These are phyloP conservation scores for Ambrosia trifida DNA, from an alignment of 129 eudicot species.

Conservation along the genomic window DNA sequence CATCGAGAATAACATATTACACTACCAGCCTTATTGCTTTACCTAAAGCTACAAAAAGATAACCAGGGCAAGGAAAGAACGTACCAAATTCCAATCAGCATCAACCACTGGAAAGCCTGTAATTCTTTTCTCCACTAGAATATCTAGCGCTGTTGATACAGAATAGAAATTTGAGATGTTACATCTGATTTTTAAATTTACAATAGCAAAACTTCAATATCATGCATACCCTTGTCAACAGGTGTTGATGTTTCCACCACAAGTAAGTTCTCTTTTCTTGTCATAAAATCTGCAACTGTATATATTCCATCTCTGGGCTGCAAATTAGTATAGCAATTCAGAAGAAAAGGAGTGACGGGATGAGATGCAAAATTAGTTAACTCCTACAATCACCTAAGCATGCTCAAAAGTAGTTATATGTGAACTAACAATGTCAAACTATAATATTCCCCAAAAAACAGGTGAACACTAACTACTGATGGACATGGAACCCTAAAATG, in stretches of 20 bases:
- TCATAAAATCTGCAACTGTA: constrained; percentile 88
- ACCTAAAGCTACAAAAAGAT: constrained; percentile 16
- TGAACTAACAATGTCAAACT: neutral
- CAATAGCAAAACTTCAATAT: constrained; percentile 14
- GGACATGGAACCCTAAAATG: neutral
- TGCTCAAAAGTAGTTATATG: neutral
- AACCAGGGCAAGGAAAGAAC: constrained; percentile 7
- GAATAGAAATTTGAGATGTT: constrained; percentile 6
- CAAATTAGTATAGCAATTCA: constrained; percentile 23
- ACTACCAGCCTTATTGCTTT: constrained; percentile 6
- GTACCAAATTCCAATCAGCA: constrained; percentile 76
- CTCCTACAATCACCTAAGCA: neutral
- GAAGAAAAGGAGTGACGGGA: neutral
- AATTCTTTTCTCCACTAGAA: constrained; percentile 73
- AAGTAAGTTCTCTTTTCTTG: constrained; percentile 62
- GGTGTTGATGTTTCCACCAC: constrained; percentile 74
- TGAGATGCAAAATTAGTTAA: constrained; percentile 7
- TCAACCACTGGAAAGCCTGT: constrained; percentile 89
- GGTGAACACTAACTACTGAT: neutral
- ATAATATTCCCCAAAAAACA: constrained; percentile 3
- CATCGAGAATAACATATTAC: neutral
- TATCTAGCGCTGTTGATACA: constrained; percentile 55
- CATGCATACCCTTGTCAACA: constrained; percentile 73
- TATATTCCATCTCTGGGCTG: constrained; percentile 63
- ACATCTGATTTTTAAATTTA: constrained; percentile 7